Evolutionary conservation across 2,329 filamentous ascomycete genomes (phyloP).

Genomic region (Phyllosticta citriasiana): DNA sequence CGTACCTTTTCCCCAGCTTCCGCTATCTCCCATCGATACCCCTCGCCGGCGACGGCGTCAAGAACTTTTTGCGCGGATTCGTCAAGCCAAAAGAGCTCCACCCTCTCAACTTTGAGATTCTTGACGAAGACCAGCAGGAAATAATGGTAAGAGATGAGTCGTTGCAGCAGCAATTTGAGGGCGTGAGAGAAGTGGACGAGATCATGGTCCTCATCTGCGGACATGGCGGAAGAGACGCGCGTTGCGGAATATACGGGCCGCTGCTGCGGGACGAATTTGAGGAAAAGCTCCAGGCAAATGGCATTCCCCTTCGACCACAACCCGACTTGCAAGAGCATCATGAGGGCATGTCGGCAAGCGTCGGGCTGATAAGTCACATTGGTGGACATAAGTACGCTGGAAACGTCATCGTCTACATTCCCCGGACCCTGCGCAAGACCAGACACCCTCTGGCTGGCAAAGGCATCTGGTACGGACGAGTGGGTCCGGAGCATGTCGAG

Average conservation of each 20-base stretch:
- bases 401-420: constrained; percentile 73
- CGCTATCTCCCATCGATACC: constrained; percentile 67
- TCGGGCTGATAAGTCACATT: constrained; percentile 68
- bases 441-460: constrained; percentile 54
- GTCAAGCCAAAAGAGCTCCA: constrained; percentile 56
- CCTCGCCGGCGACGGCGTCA: constrained; percentile 46
- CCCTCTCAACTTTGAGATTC: constrained; percentile 42
- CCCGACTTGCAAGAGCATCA: constrained; percentile 25
- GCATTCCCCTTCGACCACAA: constrained; percentile 32
- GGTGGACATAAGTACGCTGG: constrained; percentile 80
- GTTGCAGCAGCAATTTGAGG: constrained; percentile 37
- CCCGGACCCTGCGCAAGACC: constrained; percentile 35
- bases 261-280: constrained; percentile 63
- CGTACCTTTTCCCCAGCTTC: constrained; percentile 74
- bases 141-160: constrained; percentile 38
- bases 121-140: constrained; percentile 45
- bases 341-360: constrained; percentile 35
- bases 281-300: constrained; percentile 41
- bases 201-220: constrained; percentile 79
- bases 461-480: constrained; percentile 74
- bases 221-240: constrained; percentile 68
- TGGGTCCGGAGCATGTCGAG: constrained; percentile 66
- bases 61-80: constrained; percentile 52
- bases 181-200: constrained; percentile 54
- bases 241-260: constrained; percentile 75